phyloP scores from a whole-genome alignment of 164 flowering plant species.

The Magnolia sinica region DNA sequence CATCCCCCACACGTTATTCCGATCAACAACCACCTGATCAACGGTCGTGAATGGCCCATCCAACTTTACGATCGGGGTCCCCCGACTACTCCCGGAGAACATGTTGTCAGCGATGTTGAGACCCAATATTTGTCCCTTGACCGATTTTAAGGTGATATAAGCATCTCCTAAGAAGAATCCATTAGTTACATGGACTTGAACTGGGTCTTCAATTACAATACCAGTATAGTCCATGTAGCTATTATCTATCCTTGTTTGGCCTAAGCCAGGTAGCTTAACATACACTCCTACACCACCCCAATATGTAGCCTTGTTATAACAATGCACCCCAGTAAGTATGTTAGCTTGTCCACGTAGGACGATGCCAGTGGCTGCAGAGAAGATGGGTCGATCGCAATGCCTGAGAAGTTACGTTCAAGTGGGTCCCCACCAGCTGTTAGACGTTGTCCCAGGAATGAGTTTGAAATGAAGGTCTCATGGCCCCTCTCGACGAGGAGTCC shows the following conservation, averaged over 20 bases:
- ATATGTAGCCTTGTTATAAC: slow-evolving; percentile 56
- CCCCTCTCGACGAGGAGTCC: too few species aligned
- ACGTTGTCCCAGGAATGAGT: slow-evolving; percentile 18
- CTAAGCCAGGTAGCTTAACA: slow-evolving; percentile 12
- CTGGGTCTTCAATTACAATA: neutral
- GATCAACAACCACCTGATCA: slow-evolving; percentile 33
- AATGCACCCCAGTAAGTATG: slow-evolving; percentile 33
- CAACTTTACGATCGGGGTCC: slow-evolving; percentile 20
- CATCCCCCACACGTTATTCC: slow-evolving; percentile 44
- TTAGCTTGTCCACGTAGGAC: too few species aligned
- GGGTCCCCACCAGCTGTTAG: slow-evolving; percentile 46
- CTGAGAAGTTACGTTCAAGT: slow-evolving; percentile 40
- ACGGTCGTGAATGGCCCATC: slow-evolving; percentile 24
- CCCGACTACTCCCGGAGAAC: slow-evolving; percentile 24
- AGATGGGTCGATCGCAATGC: slow-evolving; percentile 29
- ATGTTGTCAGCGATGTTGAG: slow-evolving; percentile 11
- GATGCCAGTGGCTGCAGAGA: too few species aligned
- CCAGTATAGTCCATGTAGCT: neutral
- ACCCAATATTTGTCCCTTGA: slow-evolving; percentile 40
- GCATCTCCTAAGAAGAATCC: neutral
- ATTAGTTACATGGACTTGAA: neutral
- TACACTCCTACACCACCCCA: slow-evolving; percentile 51
- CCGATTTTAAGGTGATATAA: slow-evolving; percentile 12
- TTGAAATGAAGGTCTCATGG: too few species aligned
- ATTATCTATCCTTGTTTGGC: slow-evolving; percentile 19